Base-by-base conservation (phyloP, 2,329 filamentous ascomycete species). In the Aureobasidium subglaciale region DNA sequence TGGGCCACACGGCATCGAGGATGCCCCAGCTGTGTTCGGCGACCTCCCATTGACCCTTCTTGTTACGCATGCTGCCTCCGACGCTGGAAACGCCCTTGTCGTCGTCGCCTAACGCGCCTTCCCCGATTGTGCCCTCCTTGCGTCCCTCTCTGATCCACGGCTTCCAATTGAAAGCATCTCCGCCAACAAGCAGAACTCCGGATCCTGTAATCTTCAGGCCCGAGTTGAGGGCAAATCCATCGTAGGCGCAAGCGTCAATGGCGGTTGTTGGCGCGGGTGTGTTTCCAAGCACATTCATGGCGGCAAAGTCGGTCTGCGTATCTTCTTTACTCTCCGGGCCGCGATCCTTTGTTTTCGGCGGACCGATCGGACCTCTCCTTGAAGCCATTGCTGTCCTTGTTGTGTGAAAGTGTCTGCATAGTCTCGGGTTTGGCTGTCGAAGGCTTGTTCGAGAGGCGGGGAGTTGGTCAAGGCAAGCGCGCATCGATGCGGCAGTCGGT, bases 141-240 rank as follows among this genome's bases (percentile, higher is more conserved):
- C 61, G 58, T 32, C 59, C 60, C 38, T 65, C 73, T 4, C 68
- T 70, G 58, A 80, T 71, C 90, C 92, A 96, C 4, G 93, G 93
- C 67, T 81, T 76, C 93, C 93, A 99, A 49, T 78, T 73, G 69
- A 96, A 97, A 1, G 86, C 90, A 71, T 97, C 90, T 5, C 92
- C 92, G 37, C 84, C 86, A 1, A 96, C 80, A 5, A 99, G 78
- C 59, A 99, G 68, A 24, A 90, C 80, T 0, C 90, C 92, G 50
- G 82, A 78, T 0, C 82, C 82, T 1, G 75, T 73, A 27, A 95
- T 82, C 53, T 81, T 84, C 32, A 87, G 74, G 10, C 91, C 90
- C 63, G 85, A 95, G 71, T 93, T 87, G 42, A 99, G 77, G 61
- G 87, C 83, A 70, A 99, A 99, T 1, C 93, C 93, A 64, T 92